Evolutionary conservation across 768 basidiomycete genomes (phyloP), one percentile per base, ranked within the genome.

Genomic region (Terana coerulea): DNA sequence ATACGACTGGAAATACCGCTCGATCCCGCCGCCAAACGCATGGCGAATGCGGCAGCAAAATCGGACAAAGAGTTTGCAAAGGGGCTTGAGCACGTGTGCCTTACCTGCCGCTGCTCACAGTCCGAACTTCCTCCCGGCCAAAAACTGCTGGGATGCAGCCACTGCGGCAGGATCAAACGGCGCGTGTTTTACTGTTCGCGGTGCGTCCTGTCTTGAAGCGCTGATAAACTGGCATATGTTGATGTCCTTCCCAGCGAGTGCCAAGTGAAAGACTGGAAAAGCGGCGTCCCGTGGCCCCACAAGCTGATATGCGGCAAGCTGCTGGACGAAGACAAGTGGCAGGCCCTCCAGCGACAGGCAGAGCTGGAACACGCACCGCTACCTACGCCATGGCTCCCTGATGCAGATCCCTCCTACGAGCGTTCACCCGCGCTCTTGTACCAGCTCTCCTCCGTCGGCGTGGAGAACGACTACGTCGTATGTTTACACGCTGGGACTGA

Each of bases 361-460:
- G 8, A 25, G 26, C 2, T 17, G 10, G 47, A 25, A 15, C 22
- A 5, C 9, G 22, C 36, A 15, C 43, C 51, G 9, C 3, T 3
- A 22, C 21, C 49, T 31, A n/a, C n/a, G n/a, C n/a, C n/a, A n/a
- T n/a, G n/a, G n/a, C n/a, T n/a, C n/a, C n/a, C n/a, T n/a, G n/a
- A n/a, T n/a, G n/a, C n/a, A n/a, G 39, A 51, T 15, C 39, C 26
- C 15, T 29, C 26, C 12, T 53, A 28, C 29, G 40, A 37, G 12
- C 31, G 44, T 14, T 47, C 51, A 5, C 51, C 44, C 7, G 51
- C 51, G 15, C 45, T 53, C 5, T 21, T 53, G 17, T 36, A 53
- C 19, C 51, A 53, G 35, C 11, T 47, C 25, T 12, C 44, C 11
- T 25, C 47, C 24, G n/a, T 53, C 8, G 26, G 22, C 11, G 33